phyloP scores from a whole-genome alignment of 768 basidiomycete genomes.

The Xerocomellus dryophilus region DNA sequence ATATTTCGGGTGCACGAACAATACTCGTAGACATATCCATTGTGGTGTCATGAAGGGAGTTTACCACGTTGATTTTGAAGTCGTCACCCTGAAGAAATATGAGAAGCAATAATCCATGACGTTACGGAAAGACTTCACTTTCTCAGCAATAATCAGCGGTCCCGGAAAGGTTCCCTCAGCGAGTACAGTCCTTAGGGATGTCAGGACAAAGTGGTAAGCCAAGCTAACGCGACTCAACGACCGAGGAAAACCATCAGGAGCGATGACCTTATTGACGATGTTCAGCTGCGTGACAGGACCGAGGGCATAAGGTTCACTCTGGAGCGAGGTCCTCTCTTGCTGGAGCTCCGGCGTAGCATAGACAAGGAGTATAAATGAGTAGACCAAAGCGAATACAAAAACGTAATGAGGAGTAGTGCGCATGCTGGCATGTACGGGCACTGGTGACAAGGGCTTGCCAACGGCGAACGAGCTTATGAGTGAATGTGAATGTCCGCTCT shows the following conservation, averaged over 20 bases:
- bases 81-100: constrained; percentile 32
- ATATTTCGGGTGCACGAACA: constrained; percentile 31
- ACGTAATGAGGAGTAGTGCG: neutral
- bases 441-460: neutral
- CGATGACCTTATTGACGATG: constrained; percentile 40
- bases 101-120: neutral
- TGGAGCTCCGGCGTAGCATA: neutral
- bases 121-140: constrained; percentile 18
- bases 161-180: constrained; percentile 44
- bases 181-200: constrained; percentile 36
- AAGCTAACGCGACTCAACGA: constrained; percentile 29
- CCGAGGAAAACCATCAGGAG: constrained; percentile 48
- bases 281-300: constrained; percentile 30
- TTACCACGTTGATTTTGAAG: constrained; percentile 43
- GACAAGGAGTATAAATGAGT: neutral
- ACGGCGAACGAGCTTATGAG: neutral
- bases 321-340: neutral
- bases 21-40: constrained; percentile 53
- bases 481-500: neutral
- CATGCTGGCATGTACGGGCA: constrained; percentile 4
- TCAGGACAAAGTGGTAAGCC: neutral
- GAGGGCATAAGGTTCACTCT: constrained; percentile 3
- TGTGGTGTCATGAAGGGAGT: constrained; percentile 42
- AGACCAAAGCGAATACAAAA: constrained; percentile 1
- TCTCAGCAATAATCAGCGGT: constrained; percentile 40